Percentiles rank a stretch among this genome's conserved stretches.
Conservation (phyloP, 768 basidiomycete genomes). For the Saitozyma sp. region DNA sequence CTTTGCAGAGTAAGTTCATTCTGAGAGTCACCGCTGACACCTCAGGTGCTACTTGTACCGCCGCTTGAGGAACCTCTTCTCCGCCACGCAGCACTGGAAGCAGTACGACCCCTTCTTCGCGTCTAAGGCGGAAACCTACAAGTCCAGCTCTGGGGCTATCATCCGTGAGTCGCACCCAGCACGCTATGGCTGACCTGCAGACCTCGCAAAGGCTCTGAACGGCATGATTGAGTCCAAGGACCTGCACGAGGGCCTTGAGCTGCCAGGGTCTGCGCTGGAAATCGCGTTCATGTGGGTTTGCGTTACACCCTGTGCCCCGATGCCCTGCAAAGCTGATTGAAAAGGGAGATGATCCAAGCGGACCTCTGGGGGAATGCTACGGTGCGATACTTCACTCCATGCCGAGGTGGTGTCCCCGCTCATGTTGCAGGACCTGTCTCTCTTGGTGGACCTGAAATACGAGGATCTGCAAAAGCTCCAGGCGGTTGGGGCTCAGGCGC, state of each 20-base stretch:
- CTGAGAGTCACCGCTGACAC: conserved; percentile 8
- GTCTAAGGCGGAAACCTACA: conserved; percentile 80
- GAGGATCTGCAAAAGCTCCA: conserved; percentile 82
- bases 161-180: conserved; percentile 61
- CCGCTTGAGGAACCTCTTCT: conserved; percentile 71
- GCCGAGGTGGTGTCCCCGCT: neutral
- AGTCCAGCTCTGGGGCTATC: conserved; percentile 73
- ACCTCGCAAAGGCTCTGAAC: conserved; percentile 46
- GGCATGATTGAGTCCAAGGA: conserved; percentile 36
- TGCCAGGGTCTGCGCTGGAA: conserved; percentile 40
- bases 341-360: conserved; percentile 51
- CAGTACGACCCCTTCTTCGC: conserved; percentile 76
- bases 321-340: neutral
- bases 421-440: conserved; percentile 71
- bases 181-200: conserved; percentile 20
- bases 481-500: conserved; percentile 75
- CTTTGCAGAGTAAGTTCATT: conserved; percentile 76
- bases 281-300: conserved; percentile 48
- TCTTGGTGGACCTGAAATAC: conserved; percentile 79
- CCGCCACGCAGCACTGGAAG: conserved; percentile 68
- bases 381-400: conserved; percentile 54
- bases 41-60: conserved; percentile 65
- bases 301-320: neutral
- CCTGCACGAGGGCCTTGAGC: conserved; percentile 26
- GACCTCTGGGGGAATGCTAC: conserved; percentile 87